Evolutionary conservation across 371 early-diverging fungal species (phyloP).

Genomic region (Zopfochytrium polystomum): DNA sequence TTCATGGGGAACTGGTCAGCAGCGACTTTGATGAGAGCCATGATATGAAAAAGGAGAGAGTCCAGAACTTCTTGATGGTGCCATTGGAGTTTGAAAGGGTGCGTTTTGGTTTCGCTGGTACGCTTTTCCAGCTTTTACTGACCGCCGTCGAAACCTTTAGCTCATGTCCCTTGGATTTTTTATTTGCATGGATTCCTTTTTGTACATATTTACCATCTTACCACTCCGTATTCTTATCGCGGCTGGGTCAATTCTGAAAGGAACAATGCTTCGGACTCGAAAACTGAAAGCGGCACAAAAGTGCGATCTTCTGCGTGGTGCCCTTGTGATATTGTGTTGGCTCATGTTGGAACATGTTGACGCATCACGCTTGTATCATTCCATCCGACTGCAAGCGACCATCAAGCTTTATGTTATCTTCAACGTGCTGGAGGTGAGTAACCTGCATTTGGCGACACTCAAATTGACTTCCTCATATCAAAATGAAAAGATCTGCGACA

Average conservation of each 20-base stretch:
- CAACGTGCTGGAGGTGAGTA: conserved; percentile 80
- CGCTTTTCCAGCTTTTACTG: background rate
- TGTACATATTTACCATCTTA: conserved; percentile 89
- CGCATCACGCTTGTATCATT: conserved; percentile 87
- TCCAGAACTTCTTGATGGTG: conserved; percentile 77
- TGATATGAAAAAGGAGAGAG: conserved; percentile 73
- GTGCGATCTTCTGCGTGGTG: conserved; percentile 81
- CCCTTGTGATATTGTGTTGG: conserved; percentile 70
- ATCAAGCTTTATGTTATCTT: conserved; percentile 97
- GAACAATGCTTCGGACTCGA: too few relatives aligned
- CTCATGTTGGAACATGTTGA: conserved; percentile 74
- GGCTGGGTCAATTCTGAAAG: conserved; percentile 44
- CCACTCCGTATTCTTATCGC: conserved; percentile 84
- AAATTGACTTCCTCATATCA: background rate
- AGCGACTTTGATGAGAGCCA: background rate
- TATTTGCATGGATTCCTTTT: conserved; percentile 89
- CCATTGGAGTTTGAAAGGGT: conserved; percentile 82
- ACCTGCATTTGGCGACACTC: background rate
- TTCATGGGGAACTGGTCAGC: background rate
- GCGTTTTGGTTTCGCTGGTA: conserved; percentile 8
- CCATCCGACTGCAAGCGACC: conserved; percentile 90
- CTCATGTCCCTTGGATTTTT: conserved; percentile 84
- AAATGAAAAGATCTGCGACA: conserved; percentile 70
- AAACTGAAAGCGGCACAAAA: conserved; percentile 73
- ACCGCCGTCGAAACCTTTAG: conserved; percentile 41